Base-by-base conservation (phyloP, 2,329 filamentous ascomycete species). In the Microsporum canis region DNA sequence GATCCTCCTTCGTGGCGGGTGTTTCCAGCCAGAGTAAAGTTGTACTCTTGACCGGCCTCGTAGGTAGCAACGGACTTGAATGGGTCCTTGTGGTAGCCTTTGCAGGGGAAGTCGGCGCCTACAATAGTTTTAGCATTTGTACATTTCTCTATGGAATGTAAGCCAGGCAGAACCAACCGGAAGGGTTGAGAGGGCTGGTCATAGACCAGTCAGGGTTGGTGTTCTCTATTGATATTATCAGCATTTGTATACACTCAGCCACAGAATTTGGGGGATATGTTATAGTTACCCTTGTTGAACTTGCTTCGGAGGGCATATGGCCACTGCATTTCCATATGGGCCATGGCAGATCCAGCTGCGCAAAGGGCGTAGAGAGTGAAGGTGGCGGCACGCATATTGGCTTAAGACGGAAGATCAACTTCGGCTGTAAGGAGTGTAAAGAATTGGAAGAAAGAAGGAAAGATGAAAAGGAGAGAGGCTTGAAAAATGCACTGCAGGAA, bases 41-140 rank as follows among this genome's bases (percentile, higher is more conserved):
- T 82, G 73, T 88, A 84, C 33, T 77, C 73, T 60, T 78, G 73
- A 39, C 88, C 88, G 3, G 85, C 80, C 3, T 75, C 70, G 72
- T 87, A 91, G 31, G 78, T 82, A 43, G 81, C 83, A 27, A 84
- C 81, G 3, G 83, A 73, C 23, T 76, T 72, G 65, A 84, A 83
- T 1, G 75, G 67, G 12, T 70, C 71, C 2, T 72, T 66, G 61
- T 82, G 79, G 60, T 84, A 84, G 12, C 86, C 85, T 77, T 91
- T 91, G 82, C 89, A 94, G 3, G 89, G 86, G 72, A 84, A 94
- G 73, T 91, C 81, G 63, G 79, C 78, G 33, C 86, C 86, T 17
- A 29, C 17, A 45, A 5, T 7, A 31, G 7, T 33, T 29, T 45
- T 31, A 45, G 38, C 33, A 29, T 34, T 47, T 45, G 36, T 31